Conservation (phyloP, 192 early-diverging fungal species). For the Coemansia sp. region DNA sequence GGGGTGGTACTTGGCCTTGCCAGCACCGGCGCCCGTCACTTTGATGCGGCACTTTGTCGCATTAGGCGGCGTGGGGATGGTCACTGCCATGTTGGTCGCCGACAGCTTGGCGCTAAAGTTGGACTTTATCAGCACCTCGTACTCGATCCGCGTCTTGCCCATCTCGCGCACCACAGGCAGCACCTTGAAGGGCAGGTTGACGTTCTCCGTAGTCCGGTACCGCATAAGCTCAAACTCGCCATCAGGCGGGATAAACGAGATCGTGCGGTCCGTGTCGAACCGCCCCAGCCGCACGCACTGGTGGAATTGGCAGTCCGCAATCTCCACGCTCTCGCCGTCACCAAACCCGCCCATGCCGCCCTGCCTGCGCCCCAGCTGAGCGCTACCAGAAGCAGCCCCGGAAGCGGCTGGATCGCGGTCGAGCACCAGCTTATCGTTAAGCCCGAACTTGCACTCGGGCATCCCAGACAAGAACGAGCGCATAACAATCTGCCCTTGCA, state of each 20-base stretch:
- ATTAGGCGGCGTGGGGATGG: conserved; percentile 90
- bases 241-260: conserved; percentile 97
- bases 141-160: conserved; percentile 80
- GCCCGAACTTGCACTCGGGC: conserved; percentile 96
- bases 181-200: conserved; percentile 94
- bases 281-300: conserved; percentile 94
- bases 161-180: conserved; percentile 90
- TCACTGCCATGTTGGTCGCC: conserved; percentile 87
- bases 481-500: conserved; percentile 90
- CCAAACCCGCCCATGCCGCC: conserved; percentile 35
- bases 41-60: conserved; percentile 81
- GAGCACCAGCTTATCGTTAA: conserved; percentile 92
- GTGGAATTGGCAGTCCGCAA: conserved; percentile 98
- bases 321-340: conserved; percentile 71
- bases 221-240: conserved; percentile 98
- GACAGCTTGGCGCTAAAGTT: conserved; percentile 87
- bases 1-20: conserved; percentile 95
- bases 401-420: conserved; percentile 63
- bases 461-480: conserved; percentile 94
- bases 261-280: conserved; percentile 91
- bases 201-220: conserved; percentile 92
- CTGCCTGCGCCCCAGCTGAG: conserved; percentile 10
- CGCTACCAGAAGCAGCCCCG: background rate
- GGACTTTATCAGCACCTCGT: conserved; percentile 85
- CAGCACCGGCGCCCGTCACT: conserved; percentile 62